A percentile compares a stretch with the other conserved stretches of the same genome.
These are phyloP conservation scores for Flagelloscypha sp. DNA, from an alignment of 768 basidiomycete genomes.

Conservation along the genomic window DNA sequence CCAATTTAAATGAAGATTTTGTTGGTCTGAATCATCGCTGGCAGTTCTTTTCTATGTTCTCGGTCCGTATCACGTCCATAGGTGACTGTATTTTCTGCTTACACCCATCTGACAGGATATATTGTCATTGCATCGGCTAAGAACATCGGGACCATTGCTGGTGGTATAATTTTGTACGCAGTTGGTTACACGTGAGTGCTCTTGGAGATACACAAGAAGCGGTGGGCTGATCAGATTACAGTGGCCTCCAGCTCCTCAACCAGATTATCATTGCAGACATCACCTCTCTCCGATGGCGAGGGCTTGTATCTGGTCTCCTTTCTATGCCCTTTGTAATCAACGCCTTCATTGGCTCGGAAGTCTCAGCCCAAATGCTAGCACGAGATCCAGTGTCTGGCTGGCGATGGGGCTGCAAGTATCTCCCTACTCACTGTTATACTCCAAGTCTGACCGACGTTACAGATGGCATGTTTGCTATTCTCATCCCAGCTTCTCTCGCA, in stretches of 20 bases:
- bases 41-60: conserved; percentile 52
- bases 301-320: conserved; percentile 38
- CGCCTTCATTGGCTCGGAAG: conserved; percentile 56
- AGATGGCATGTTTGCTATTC: conserved; percentile 53
- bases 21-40: neutral
- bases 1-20: neutral
- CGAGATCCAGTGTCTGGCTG: conserved; percentile 38
- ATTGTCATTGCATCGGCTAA: conserved; percentile 45
- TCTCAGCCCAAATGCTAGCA: conserved; percentile 35
- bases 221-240: conserved; percentile 15
- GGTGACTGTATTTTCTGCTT: neutral
- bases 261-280: conserved; percentile 59
- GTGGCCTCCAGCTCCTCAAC: conserved; percentile 55
- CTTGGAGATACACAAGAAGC: conserved; percentile 19
- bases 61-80: conserved; percentile 26
- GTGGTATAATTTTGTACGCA: conserved; percentile 50
- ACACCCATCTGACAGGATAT: conserved; percentile 27
- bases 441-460: conserved; percentile 3
- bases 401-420: conserved; percentile 61
- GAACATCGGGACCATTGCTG: conserved; percentile 36
- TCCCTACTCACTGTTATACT: neutral
- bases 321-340: conserved; percentile 53
- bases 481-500: conserved; percentile 40
- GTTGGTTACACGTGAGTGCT: conserved; percentile 50
- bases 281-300: conserved; percentile 50